Base-by-base conservation (phyloP, 208 protist species). In the Porcisia deanei region DNA sequence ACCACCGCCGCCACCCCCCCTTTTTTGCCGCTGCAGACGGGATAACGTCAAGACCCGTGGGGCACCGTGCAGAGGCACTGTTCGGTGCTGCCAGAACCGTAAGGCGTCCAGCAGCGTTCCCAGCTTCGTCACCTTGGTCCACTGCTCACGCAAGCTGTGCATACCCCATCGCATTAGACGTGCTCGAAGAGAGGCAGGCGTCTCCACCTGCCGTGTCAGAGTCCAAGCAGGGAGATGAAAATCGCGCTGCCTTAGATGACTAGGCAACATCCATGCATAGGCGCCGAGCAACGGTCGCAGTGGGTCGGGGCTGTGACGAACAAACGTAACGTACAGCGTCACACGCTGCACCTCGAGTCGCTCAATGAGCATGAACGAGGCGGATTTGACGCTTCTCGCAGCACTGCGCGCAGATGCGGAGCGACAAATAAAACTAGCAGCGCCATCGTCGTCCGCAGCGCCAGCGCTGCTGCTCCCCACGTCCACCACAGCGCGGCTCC, bases 101-200 rank as follows among this genome's bases (percentile, higher is more conserved):
- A 92, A 69, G 37, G 80, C 75, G 39, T 93, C 85, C 18, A 93
- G 74, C 53, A 93, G 71, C 0, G 85, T 85, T 49, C 88, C 89
- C 30, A 96, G 76, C 70, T 87, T 86, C 37, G 92, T 96, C 18
- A 88, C 80, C 71, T 96, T 96, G 2, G 92, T 87, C 92, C 92
- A 94, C 83, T 96, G 92, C 73, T 85, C 75, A 34, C 85, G 73
- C 49, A 94, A 83, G 59, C 89, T 88, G 60, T 89, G 81, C 58
- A 89, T 59, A 1, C 77, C 66, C 92, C 92, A 96, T 20, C 66
- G 79, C 59, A 71, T 49, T 25, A 90, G 65, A 14, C 82, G 85
- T 41, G 79, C 63, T 25, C 71, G 75, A 64, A 94, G 67, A 57
- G 88, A 88, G 20, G 73, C 77, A 8, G 75, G 73, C 60, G 90